Percentiles rank a stretch among this genome's conserved stretches.
Conservation (phyloP, 1,139 yeast genomes). For the Candida dubliniensis region DNA sequence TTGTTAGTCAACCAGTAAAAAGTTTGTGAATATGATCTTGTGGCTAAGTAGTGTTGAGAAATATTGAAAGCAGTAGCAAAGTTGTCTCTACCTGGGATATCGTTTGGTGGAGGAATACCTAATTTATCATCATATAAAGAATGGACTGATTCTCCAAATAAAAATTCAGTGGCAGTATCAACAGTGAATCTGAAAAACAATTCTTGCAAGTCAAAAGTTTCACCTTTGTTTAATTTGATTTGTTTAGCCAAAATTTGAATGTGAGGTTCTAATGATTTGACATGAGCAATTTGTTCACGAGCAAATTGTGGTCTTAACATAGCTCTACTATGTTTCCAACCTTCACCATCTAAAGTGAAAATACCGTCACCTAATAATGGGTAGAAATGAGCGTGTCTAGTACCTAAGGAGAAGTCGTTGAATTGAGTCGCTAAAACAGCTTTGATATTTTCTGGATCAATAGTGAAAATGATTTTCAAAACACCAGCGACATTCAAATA, state of each 20-base stretch:
- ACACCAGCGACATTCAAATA: constrained; percentile 40
- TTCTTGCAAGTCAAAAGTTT: constrained; percentile 36
- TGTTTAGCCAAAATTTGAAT: constrained; percentile 37
- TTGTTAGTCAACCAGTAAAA: constrained; percentile 31
- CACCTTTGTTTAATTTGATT: constrained; percentile 23
- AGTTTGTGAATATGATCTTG: constrained; percentile 28
- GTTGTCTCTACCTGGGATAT: constrained; percentile 19
- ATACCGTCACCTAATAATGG: constrained; percentile 58
- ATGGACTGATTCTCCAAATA: constrained; percentile 56
- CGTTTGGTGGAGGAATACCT: constrained; percentile 19
- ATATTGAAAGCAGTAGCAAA: constrained; percentile 32
- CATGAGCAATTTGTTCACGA: constrained; percentile 51
- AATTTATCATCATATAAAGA: constrained; percentile 35
- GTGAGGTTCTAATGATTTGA: constrained; percentile 47
- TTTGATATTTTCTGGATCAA: constrained; percentile 38
- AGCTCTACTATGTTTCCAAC: constrained; percentile 58
- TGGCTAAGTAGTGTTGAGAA: constrained; percentile 29
- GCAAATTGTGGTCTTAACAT: constrained; percentile 58
- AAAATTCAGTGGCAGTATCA: constrained; percentile 59
- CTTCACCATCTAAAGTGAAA: constrained; percentile 57
- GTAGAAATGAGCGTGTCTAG: constrained; percentile 40
- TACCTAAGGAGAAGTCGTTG: constrained; percentile 53
- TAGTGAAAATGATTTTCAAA: constrained; percentile 21
- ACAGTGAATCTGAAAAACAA: constrained; percentile 48
- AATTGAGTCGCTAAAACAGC: constrained; percentile 45